Evolutionary conservation across 768 basidiomycete species (phyloP), one percentile per base, ranked within the genome.

Genomic region (Tubosaeta sp.): DNA sequence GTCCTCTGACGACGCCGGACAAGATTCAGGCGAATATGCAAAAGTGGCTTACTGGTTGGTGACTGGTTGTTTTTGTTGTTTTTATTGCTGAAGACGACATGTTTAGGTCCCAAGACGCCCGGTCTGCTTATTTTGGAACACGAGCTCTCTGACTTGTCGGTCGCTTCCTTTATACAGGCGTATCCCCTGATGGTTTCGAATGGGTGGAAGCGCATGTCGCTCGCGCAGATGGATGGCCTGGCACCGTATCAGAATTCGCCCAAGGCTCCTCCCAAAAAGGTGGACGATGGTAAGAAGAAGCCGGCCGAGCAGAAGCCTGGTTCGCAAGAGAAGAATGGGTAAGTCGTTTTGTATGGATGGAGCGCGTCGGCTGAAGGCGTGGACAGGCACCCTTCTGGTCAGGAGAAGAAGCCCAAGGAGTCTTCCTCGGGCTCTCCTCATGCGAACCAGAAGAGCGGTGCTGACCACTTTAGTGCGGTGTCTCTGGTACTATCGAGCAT

Each of bases 121-220:
- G 94, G 94, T 30, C 77, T 94, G 21, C 75, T 91, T 54, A 74
- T 90, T 48, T 77, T 96, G 52, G 87, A 95, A 65, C 94, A 97
- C 68, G 94, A 96, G 69, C 71, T 86, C 21, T 77, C 75, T 29
- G 69, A 79, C 38, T 64, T 72, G 55, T 73, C 84, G 29, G 83
- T 91, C 19, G 58, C 73, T 32, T 80, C 81, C 4, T 94, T 94
- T 69, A 81, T 86, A 0, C 69, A 71, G 36, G 77, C 78, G 8
- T 90, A 77, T 65, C 82, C 85, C 3, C 53, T 80, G 34, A 82
- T 93, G 67, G 71, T 73, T 54, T 58, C 74, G 5, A 82, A 84
- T 57, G 84, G 83, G 11, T 97, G 94, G 94, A 76, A 77, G 30
- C 72, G 82, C 25, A 69, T 71, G 34, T 84, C 83, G 43, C 70